Evolutionary conservation across 306 rosid genomes (phyloP).

Genomic region (Leucaena leucocephala): DNA sequence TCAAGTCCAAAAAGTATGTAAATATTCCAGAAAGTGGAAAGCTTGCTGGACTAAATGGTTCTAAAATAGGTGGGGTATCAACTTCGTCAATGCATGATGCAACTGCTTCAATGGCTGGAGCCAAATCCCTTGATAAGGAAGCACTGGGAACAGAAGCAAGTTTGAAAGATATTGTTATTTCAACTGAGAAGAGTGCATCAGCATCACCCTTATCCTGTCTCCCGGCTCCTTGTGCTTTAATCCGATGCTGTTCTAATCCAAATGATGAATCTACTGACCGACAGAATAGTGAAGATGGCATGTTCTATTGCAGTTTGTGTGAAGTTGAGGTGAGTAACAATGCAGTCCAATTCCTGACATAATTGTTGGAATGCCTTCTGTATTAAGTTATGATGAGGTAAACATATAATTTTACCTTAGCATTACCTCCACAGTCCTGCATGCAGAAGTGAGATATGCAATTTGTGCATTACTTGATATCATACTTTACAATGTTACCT

Average conservation of each 20-base stretch:
- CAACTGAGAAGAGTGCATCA: constrained; percentile 38
- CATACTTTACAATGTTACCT: not conserved
- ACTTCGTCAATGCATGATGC: constrained; percentile 59
- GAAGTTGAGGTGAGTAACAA: constrained; percentile 81
- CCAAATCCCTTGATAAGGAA: constrained; percentile 54
- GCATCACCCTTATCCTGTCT: constrained; percentile 49
- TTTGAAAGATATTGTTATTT: constrained; percentile 41
- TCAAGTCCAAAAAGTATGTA: constrained; percentile 78
- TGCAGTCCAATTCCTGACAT: not conserved
- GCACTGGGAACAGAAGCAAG: constrained; percentile 43
- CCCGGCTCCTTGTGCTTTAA: constrained; percentile 64
- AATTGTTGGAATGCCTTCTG: not conserved
- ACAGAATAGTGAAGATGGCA: constrained; percentile 80
- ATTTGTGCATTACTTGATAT: not conserved
- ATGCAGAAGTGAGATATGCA: constrained; percentile 18
- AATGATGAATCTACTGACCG: constrained; percentile 58
- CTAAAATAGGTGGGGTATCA: constrained; percentile 71
- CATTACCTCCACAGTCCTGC: not conserved
- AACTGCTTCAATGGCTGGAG: constrained; percentile 48
- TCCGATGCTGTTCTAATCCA: constrained; percentile 56
- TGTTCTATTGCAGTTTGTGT: constrained; percentile 90
- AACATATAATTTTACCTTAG: constrained; percentile 13
- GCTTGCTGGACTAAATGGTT: constrained; percentile 49
- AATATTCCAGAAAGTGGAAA: constrained; percentile 51
- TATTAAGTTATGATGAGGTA: not conserved